Evolutionary conservation across 2,329 filamentous ascomycete genomes (phyloP).

Genomic region (Fusarium chuoi): DNA sequence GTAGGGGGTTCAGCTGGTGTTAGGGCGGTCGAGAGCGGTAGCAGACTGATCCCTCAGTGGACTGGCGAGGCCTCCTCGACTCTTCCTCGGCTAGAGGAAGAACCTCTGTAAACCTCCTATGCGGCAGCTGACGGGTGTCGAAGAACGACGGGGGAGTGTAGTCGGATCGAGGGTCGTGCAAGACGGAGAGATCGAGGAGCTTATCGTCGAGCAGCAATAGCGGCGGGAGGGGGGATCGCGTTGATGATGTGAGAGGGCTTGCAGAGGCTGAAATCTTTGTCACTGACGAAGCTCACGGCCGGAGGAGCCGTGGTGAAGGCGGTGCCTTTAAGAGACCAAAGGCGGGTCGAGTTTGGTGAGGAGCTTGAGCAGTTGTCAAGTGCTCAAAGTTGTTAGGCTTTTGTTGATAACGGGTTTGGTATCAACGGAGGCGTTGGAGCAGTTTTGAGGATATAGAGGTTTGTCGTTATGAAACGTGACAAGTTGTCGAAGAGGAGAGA

Average conservation of each 20-base stretch:
- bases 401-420: not conserved
- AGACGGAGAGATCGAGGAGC: constrained; percentile 60
- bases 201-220: constrained; percentile 61
- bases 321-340: constrained; percentile 77
- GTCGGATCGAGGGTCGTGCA: constrained; percentile 61
- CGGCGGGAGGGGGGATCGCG: constrained; percentile 67
- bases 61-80: constrained; percentile 98
- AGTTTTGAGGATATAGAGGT: not conserved
- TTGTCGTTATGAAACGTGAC: constrained; percentile 1
- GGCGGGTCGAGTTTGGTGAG: constrained; percentile 53
- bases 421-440: not conserved
- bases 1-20: constrained; percentile 59
- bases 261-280: constrained; percentile 76
- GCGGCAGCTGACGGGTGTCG: constrained; percentile 91
- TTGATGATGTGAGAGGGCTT: constrained; percentile 75
- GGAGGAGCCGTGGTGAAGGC: constrained; percentile 68
- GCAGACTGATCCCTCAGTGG: constrained; percentile 88
- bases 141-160: constrained; percentile 64
- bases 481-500: constrained; percentile 9
- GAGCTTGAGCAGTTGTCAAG: constrained; percentile 12
- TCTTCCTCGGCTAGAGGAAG: constrained; percentile 99
- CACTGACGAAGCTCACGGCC: constrained; percentile 71
- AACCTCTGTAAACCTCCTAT: constrained; percentile 98
- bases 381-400: constrained; percentile 1
- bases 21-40: constrained; percentile 98